A percentile compares a stretch with the other conserved stretches of the same genome.
Conservation (phyloP, 495 filamentous ascomycete species). For the Penicillium canescens region DNA sequence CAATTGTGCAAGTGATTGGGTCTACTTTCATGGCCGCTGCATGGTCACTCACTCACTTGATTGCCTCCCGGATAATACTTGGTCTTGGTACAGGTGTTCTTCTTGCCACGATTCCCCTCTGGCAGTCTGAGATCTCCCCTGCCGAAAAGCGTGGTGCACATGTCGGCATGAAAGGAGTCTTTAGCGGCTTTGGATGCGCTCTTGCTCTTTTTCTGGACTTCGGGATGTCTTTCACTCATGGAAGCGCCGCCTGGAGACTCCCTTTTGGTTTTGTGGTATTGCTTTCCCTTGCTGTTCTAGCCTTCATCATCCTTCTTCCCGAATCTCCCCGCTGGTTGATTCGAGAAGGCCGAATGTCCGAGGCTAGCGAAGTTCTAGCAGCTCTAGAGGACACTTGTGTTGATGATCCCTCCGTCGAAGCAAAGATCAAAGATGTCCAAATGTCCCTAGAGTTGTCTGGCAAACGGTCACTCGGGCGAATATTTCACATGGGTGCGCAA, state of each 20-base stretch:
- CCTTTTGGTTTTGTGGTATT: conserved; percentile 49
- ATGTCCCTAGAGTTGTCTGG: conserved; percentile 15
- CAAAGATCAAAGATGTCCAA: conserved; percentile 21
- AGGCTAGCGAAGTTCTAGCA: conserved; percentile 36
- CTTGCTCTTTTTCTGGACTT: conserved; percentile 54
- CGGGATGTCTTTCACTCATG: conserved; percentile 47
- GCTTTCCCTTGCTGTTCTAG: conserved; percentile 20
- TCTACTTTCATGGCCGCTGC: conserved; percentile 56
- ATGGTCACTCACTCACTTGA: conserved; percentile 54
- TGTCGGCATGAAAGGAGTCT: conserved; percentile 57
- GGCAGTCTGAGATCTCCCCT: conserved; percentile 63
- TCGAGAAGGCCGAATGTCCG: conserved; percentile 28
- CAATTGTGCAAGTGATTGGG: conserved; percentile 55
- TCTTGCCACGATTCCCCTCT: conserved; percentile 61
- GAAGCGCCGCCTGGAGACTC: conserved; percentile 47
- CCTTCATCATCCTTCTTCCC: conserved; percentile 39
- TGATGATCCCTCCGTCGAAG: conserved; percentile 20
- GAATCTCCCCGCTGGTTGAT: conserved; percentile 50
- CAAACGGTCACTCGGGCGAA: conserved; percentile 6
- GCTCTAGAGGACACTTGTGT: conserved; percentile 39
- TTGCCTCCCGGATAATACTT: conserved; percentile 53
- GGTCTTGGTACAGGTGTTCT: conserved; percentile 62
- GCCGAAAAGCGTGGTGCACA: conserved; percentile 58
- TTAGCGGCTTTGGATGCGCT: conserved; percentile 59
- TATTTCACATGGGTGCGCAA: conserved; percentile 24